Evolutionary conservation across 2,329 filamentous ascomycete genomes (phyloP).

Genomic region (Fusarium haematococcum): DNA sequence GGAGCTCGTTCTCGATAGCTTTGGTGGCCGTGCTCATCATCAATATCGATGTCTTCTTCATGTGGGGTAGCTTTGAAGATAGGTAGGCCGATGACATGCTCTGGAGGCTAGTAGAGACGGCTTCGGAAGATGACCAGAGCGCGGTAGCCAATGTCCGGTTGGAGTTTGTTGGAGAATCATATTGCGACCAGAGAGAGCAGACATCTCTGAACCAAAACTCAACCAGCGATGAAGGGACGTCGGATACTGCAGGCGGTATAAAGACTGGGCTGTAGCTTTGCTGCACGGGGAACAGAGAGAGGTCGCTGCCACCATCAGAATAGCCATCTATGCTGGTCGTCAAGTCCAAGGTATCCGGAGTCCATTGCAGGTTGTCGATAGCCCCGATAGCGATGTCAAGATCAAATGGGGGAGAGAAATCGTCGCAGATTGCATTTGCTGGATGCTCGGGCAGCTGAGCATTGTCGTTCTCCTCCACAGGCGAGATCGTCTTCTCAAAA

Average conservation of each 20-base stretch:
- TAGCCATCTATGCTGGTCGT: background rate
- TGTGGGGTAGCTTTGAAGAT: conserved; percentile 48
- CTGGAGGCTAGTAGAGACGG: conserved; percentile 54
- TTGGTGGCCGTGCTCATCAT: conserved; percentile 51
- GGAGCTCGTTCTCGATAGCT: conserved; percentile 49
- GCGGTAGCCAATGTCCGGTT: conserved; percentile 53
- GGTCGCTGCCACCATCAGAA: background rate
- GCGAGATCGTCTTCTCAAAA: background rate
- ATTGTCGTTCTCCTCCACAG: background rate
- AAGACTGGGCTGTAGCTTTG: conserved; percentile 10
- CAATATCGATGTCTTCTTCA: conserved; percentile 47
- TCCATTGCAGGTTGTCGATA: conserved; percentile 16
- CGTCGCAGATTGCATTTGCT: background rate
- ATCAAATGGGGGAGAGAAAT: conserved; percentile 11
- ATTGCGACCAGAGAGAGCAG: conserved; percentile 55
- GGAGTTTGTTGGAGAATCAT: conserved; percentile 53
- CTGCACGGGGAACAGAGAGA: conserved; percentile 12
- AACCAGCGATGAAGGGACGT: conserved; percentile 47
- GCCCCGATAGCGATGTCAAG: conserved; percentile 1
- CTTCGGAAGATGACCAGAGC: conserved; percentile 52
- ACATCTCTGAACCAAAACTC: conserved; percentile 54
- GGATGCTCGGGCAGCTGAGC: background rate
- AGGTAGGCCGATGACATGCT: conserved; percentile 56
- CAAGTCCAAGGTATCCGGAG: conserved; percentile 11
- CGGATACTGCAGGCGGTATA: conserved; percentile 23